phyloP scores from a whole-genome alignment of 1,139 yeast genomes.

The Protomyces inouyei region DNA sequence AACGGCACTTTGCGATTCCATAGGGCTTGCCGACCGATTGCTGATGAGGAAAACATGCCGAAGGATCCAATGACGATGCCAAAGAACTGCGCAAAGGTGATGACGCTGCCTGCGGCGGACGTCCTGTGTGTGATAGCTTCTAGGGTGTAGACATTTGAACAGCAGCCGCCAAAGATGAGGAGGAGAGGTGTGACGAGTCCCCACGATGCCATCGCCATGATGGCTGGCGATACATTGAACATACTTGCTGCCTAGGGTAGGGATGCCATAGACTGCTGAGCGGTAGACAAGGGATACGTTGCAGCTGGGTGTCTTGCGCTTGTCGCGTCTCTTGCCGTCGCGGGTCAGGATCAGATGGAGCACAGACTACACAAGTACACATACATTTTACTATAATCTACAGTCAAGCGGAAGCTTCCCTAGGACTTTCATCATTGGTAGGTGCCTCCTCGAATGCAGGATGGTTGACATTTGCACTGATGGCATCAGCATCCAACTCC shows the following conservation, averaged over 20 bases:
- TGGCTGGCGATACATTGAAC: slow-evolving; percentile 31
- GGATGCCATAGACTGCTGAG: not conserved
- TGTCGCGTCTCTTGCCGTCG: no score
- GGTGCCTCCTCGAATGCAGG: not conserved
- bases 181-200: slow-evolving; percentile 7
- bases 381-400: no score
- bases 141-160: slow-evolving; percentile 60
- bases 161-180: slow-evolving; percentile 66
- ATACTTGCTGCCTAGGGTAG: not conserved
- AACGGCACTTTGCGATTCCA: slow-evolving; percentile 48
- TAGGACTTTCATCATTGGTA: no score
- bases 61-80: slow-evolving; percentile 50
- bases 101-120: slow-evolving; percentile 37
- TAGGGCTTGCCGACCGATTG: slow-evolving; percentile 35
- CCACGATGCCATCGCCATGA: slow-evolving; percentile 35
- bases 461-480: not conserved
- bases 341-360: no score
- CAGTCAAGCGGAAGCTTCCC: no score
- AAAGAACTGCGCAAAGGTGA: slow-evolving; percentile 60
- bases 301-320: no score
- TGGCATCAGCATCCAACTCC: slow-evolving; percentile 1
- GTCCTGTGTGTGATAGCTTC: slow-evolving; percentile 47
- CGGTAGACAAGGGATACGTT: no score
- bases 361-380: no score
- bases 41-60: slow-evolving; percentile 40